Percentiles rank a stretch among this genome's conserved stretches.
Evolutionary conservation across 257 asterid genomes (phyloP).

Genomic region (Linaria vulgaris): DNA sequence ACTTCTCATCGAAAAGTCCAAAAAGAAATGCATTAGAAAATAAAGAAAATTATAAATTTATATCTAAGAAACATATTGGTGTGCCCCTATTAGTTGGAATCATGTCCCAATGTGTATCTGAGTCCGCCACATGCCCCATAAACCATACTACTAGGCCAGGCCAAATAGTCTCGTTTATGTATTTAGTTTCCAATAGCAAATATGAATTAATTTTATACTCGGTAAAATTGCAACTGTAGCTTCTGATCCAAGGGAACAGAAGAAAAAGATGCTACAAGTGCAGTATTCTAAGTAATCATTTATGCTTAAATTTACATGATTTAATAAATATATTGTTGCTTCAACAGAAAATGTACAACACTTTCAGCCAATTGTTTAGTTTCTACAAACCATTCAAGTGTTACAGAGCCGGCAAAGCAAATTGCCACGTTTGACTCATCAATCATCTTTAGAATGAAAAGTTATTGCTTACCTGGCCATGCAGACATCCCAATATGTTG

Average conservation of each 20-base stretch:
- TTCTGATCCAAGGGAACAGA: conserved; percentile 15
- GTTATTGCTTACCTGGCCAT: conserved; percentile 77
- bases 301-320: background rate
- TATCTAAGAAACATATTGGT: too few species aligned
- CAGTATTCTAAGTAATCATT: background rate
- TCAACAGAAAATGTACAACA: conserved; percentile 1
- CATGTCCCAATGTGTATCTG: too few species aligned
- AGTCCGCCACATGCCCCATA: background rate
- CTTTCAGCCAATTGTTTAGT: conserved; percentile 2
- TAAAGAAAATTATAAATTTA: too few species aligned
- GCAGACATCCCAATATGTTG: conserved; percentile 91
- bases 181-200: background rate
- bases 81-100: too few species aligned
- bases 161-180: conserved; percentile 5
- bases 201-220: conserved; percentile 9
- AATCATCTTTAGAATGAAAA: conserved; percentile 28
- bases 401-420: conserved; percentile 9
- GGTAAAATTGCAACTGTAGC: background rate
- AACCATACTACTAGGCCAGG: background rate
- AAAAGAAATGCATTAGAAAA: too few species aligned
- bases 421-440: conserved; percentile 20
- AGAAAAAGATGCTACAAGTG: background rate
- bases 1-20: too few species aligned
- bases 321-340: conserved; percentile 2
- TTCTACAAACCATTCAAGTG: conserved; percentile 14